These are phyloP conservation scores for Shiraia sp. DNA, from an alignment of 2,329 filamentous ascomycete species.

Conservation along the genomic window DNA sequence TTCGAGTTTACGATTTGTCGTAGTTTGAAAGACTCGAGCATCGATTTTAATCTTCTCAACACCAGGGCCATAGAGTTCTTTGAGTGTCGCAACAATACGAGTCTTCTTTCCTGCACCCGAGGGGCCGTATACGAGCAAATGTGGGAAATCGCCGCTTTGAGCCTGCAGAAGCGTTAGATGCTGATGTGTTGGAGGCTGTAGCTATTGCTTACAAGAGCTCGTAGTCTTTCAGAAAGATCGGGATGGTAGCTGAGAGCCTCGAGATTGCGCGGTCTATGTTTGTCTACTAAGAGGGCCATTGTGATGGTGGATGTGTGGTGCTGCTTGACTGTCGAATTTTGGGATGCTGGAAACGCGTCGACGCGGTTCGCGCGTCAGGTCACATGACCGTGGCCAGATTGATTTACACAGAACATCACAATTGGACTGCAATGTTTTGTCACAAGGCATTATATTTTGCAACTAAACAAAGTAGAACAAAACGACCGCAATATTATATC, in stretches of 20 bases:
- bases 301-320: constrained; percentile 13
- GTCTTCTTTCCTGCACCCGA: constrained; percentile 98
- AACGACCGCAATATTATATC: too few relatives aligned
- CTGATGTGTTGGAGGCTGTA: constrained; percentile 2
- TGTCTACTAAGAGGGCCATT: constrained; percentile 69
- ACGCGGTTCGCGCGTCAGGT: constrained; percentile 43
- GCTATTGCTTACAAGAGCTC: constrained; percentile 70
- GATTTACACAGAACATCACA: too few relatives aligned
- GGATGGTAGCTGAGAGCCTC: constrained; percentile 83
- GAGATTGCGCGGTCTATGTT: constrained; percentile 71
- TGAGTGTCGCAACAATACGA: constrained; percentile 89
- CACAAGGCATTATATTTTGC: background rate
- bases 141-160: constrained; percentile 95
- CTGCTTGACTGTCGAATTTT: constrained; percentile 8
- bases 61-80: constrained; percentile 91
- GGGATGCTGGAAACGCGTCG: constrained; percentile 30
- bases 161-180: constrained; percentile 60
- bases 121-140: constrained; percentile 94
- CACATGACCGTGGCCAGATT: too few relatives aligned
- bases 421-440: background rate
- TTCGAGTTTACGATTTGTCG: constrained; percentile 93
- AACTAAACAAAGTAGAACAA: too few relatives aligned
- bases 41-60: constrained; percentile 99
- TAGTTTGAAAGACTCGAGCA: constrained; percentile 93
- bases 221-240: constrained; percentile 83